Base-by-base conservation (phyloP, 75 land plant species). In the Pinus albicaulis region DNA sequence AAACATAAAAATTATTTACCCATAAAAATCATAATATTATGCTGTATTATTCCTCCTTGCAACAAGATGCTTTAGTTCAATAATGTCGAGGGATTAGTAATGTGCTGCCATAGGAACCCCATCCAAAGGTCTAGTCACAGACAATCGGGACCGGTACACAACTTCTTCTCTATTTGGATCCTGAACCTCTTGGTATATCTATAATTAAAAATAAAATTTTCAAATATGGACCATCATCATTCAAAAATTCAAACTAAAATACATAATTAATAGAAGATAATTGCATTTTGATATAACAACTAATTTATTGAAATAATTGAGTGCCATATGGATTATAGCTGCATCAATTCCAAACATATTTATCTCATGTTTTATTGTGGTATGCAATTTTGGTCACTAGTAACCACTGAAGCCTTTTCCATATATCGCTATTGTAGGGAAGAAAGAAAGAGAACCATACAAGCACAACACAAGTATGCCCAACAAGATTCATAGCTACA, bases 21-120 rank as follows among this genome's bases (percentile, higher is more conserved):
- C 94, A 82, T 26, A 95, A 74, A 97, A 97, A 76, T 97, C 99
- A 83, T 97, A 97, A 89, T 95, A 92, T 78, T 91, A 97, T 34
- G 95, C 94, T 0, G 99, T 97, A 80, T 84, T 94, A 78, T 80
- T 91, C 77, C 78, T 91, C 76, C 99, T 86, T 2, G 99, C 95
- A 71, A 76, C 34, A 10, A 94, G 81, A 59, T 98, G 91, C 74
- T 89, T 97, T 44, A 77, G 74, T 66, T 97, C 98, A 71, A 97
- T 83, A 65, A 80, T 75, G 44, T 89, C 87, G 81, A 97, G 68
- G 25, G 98, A 84, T 65, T 90, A 82, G 81, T 94, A 88, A 20
- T 77, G 88, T 19, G 82, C 82, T 82, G 83, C 83, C 16, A 97
- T 78, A 14, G 88, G 92, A 28, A 85, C 66, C 44, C 95, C 89